Evolutionary conservation across 108 stramenopile genomes (phyloP).

Genomic region (Skeletonema tropicum): DNA sequence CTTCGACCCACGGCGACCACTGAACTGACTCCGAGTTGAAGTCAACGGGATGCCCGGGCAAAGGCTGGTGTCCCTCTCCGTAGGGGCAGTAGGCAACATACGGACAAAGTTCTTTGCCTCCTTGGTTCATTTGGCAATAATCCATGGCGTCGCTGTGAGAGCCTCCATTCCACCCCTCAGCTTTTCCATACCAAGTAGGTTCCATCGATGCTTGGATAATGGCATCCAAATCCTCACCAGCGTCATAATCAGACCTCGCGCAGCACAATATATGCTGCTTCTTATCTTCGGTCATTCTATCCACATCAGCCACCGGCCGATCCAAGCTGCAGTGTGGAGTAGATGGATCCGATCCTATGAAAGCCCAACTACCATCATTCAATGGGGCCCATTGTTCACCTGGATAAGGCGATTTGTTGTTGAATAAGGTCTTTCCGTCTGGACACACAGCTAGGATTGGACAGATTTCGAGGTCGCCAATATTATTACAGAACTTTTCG

Average conservation of each 20-base stretch:
- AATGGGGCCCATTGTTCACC: constrained; percentile 42
- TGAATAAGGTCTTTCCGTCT: constrained; percentile 20
- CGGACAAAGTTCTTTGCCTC: constrained; percentile 27
- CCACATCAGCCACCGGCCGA: constrained; percentile 9
- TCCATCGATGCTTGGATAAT: not conserved
- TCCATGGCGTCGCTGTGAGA: constrained; percentile 27
- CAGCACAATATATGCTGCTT: constrained; percentile 42
- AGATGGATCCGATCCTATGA: constrained; percentile 11
- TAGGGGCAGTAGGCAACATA: constrained; percentile 34
- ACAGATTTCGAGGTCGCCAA: constrained; percentile 23
- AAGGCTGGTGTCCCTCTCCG: constrained; percentile 16
- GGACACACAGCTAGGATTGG: constrained; percentile 32
- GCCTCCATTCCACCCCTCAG: constrained; percentile 40
- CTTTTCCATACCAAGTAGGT: constrained; percentile 29
- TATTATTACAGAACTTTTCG: constrained; percentile 24
- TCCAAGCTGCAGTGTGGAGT: no score
- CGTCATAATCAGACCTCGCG: not conserved
- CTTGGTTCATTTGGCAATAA: constrained; percentile 13
- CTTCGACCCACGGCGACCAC: constrained; percentile 22
- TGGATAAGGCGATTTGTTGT: constrained; percentile 10
- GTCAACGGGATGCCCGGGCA: constrained; percentile 24
- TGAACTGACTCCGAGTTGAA: constrained; percentile 25
- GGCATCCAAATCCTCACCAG: not conserved
- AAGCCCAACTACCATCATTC: constrained; percentile 17
- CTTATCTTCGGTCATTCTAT: constrained; percentile 8